Conservation (phyloP, 352 stramenopile species). For the Phytophthora megakarya region DNA sequence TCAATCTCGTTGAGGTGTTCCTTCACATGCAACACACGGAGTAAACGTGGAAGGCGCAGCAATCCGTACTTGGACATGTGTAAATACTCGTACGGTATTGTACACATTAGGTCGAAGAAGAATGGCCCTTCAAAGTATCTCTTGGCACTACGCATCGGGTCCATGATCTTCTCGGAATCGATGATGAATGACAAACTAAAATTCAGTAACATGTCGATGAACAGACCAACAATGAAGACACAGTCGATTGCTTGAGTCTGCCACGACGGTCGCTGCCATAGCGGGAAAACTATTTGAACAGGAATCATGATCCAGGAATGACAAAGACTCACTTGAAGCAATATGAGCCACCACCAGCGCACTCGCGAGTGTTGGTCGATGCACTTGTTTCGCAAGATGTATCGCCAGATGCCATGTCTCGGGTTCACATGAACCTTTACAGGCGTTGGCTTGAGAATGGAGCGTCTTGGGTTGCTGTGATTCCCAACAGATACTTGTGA, state of each 20-base stretch:
- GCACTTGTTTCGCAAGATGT: constrained; percentile 18
- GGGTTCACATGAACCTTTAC: constrained; percentile 4
- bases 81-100: constrained; percentile 51
- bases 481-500: constrained; percentile 1
- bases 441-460: not conserved
- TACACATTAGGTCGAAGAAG: constrained; percentile 48
- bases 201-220: constrained; percentile 59
- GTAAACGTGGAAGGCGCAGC: constrained; percentile 46
- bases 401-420: constrained; percentile 6
- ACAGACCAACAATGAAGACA: constrained; percentile 39
- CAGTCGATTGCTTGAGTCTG: constrained; percentile 35
- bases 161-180: constrained; percentile 60
- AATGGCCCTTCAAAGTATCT: constrained; percentile 48
- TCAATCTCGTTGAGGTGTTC: constrained; percentile 44
- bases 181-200: constrained; percentile 59
- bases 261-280: constrained; percentile 42
- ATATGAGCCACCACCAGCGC: constrained; percentile 56
- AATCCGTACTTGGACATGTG: constrained; percentile 31
- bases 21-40: constrained; percentile 38
- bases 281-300: constrained; percentile 55
- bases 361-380: constrained; percentile 57
- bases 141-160: constrained; percentile 41
- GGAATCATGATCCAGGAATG: constrained; percentile 62
- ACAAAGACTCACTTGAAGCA: constrained; percentile 37
- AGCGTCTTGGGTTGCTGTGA: constrained; percentile 5